phyloP scores from a whole-genome alignment of 2,329 filamentous ascomycete genomes.

The Stagonosporopsis cucurbitacearum region DNA sequence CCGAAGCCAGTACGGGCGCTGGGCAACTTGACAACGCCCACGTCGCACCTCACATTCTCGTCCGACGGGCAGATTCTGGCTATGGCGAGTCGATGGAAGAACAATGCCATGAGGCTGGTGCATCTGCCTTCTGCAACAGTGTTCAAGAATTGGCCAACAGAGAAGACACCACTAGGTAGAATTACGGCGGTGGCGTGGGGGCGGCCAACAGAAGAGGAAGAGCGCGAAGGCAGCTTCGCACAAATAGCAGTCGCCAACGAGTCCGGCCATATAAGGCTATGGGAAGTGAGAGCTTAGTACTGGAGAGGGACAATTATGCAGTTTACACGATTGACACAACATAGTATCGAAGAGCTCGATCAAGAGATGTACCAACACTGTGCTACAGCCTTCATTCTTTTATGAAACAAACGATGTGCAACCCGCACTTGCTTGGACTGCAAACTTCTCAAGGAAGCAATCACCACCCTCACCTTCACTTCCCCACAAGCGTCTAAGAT shows the following conservation, averaged over 20 bases:
- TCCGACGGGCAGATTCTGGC: slow-evolving; percentile 88
- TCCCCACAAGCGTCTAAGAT: background rate
- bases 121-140: slow-evolving; percentile 93
- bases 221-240: slow-evolving; percentile 64
- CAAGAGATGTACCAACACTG: background rate
- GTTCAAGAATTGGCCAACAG: slow-evolving; percentile 96
- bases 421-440: background rate
- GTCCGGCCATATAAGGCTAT: slow-evolving; percentile 83
- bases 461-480: slow-evolving; percentile 1
- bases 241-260: slow-evolving; percentile 88
- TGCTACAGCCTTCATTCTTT: too few relatives aligned
- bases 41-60: slow-evolving; percentile 80
- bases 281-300: slow-evolving; percentile 65
- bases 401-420: background rate
- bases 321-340: background rate
- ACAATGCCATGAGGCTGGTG: slow-evolving; percentile 83
- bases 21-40: slow-evolving; percentile 86
- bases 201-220: slow-evolving; percentile 55
- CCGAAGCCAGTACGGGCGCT: slow-evolving; percentile 77
- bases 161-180: slow-evolving; percentile 83
- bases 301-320: background rate
- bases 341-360: background rate
- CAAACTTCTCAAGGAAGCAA: background rate
- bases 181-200: slow-evolving; percentile 67
- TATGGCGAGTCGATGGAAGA: slow-evolving; percentile 86